Base-by-base conservation (phyloP, 1,284 basidiomycete genomes). In the Heimioporus punctisporus region DNA sequence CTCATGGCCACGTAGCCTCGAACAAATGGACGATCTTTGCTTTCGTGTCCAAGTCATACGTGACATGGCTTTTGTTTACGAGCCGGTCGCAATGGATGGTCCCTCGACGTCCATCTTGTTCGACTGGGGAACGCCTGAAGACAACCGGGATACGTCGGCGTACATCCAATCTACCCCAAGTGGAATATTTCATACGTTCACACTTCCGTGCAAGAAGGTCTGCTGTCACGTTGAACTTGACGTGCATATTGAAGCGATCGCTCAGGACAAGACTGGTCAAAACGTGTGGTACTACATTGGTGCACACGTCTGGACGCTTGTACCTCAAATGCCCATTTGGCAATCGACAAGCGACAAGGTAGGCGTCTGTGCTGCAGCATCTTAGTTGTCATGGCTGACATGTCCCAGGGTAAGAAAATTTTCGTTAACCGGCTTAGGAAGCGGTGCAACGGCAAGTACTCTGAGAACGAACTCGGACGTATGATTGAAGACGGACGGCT, bases 61-160 rank as follows among this genome's bases (percentile, higher is more conserved):
- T 2, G 59, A 77, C 26, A 61, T 77, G 53, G 79, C 75, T 0
- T 86, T 85, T 56, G 45, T 84, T 10, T 75, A 78, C 48, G 77
- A 83, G 54, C 84, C 85, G 0, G 70, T 84, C 39, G 70, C 81
- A 24, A 71, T 84, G 25, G 83, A 86, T 50, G 73, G 70, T 2
- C 69, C 72, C 5, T 58, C 58, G 3, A 66, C 63, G 19, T 77
- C 78, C 6, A 76, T 78, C 55, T 59, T 85, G 25, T 71, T 86
- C 46, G 81, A 82, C 57, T 86, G 83, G 83, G 76, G 77, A 27
- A 65, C 63, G 3, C 54, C 53, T 11, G 52, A 61, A 25, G 68
- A 66, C 8, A 79, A 78, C 52, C 56, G 60, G 27, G 61, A 55
- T 2, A 64, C 76, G 1, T 56, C 58, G 30, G 50, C 57, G 8